Evolutionary conservation across 2,329 filamentous ascomycete species (phyloP), one percentile per base, ranked within the genome.

Genomic region (Cladosporium sp.): DNA sequence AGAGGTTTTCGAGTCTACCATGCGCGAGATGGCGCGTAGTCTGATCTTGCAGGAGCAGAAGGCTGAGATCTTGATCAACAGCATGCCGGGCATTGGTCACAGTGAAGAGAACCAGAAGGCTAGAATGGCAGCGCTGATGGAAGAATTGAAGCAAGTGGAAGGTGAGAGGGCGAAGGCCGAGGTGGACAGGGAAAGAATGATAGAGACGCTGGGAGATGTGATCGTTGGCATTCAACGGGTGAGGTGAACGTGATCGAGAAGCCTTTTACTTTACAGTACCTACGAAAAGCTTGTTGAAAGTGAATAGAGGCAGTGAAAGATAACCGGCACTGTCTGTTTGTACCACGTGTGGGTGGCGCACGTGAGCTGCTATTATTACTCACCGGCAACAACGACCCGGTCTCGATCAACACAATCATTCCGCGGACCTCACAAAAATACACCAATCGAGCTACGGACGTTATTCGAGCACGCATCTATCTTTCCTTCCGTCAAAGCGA

Each of bases 1-100:
- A 9, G 84, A 88, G 42, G 83, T 84, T 52, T 90, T 90, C 73
- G 80, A 82, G 58, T 82, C 83, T 3, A 84, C 87, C 49, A 82
- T 91, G 70, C 79, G 85, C 61, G 89, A 93, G 72, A 79, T 94
- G 55, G 88, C 89, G 38, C 83, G 84, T 62, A 90, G 93, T 70
- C 78, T 94, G 25, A 86, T 93, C 59, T 73, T 89, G 59, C 91
- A 92, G 69, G 88, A 92, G 67, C 89, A 92, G 75, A 88, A 93
- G 75, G 91, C 94, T 62, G 90, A 94, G 72, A 80, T 84, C 45
- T 76, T 94, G 50, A 89, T 93, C 59, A 88, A 86, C 15, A 84
- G 82, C 20, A 79, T 95, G 2, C 90, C 90, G 0, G 90, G 90
- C 0, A 77, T 94, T 20, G 88, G 90, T 45, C 89, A 87, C 62